Base-by-base conservation (phyloP, 805 yeast species). In the Monosporozyma servazzii region DNA sequence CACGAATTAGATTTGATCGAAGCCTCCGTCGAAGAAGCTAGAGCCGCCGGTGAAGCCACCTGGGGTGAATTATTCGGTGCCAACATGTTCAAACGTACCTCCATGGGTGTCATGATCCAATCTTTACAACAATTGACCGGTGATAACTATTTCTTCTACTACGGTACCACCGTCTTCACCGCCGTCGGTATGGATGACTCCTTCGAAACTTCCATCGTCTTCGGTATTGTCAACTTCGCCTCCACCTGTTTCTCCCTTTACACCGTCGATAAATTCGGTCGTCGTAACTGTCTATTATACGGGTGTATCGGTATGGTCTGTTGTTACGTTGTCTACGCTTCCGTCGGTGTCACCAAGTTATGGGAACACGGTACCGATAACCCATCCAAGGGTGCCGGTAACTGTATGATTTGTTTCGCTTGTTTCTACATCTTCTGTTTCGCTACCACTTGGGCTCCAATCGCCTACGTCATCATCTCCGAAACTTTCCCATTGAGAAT, bases 381-480 rank as follows among this genome's bases (percentile, higher is more conserved):
- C 6, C 55, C 64, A 11, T 69, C 77, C 33, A 73, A 73, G 57
- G 74, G 82, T 53, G 79, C 83, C 45, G 88, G 88, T 71, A 70
- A 80, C 65, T 84, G 80, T 53, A 81, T 84, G 88, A 82, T 84
- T 67, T 79, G 80, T 69, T 75, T 84, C 58, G 76, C 88, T 21
- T 82, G 88, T 73, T 72, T 84, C 63, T 84, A 74, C 73, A 81
- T 84, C 54, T 82, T 82, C 77, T 82, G 76, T 74, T 84, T 84
- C 62, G 89, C 89, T 33, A 77, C 83, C 47, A 80, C 88, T 23
- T 84, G 89, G 89, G 89, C 88, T 57, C 86, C 88, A 63, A 77
- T 79, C 62, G 81, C 79, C 47, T 84, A 75, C 69, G 82, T 81
- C 51, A 80, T 83, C 59, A 76, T 81, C 40, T 79, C 88, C 39